Percentiles rank a stretch among this genome's conserved stretches.
Evolutionary conservation across 768 basidiomycete species (phyloP).

Genomic region (Wakefieldia striispora): DNA sequence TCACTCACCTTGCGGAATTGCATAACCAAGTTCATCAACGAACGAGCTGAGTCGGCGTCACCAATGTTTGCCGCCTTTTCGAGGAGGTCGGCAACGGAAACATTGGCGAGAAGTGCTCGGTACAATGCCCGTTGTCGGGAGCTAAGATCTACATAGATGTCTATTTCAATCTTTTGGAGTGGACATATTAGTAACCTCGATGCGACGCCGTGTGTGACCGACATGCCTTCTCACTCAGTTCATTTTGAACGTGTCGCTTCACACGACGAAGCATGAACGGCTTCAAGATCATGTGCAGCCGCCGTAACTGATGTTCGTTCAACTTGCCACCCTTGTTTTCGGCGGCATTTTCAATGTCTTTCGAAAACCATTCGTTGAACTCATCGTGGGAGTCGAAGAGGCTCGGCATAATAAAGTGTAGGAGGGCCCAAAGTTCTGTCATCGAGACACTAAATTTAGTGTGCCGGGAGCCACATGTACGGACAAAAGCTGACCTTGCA

Average conservation of each 20-base stretch:
- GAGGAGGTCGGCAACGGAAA: conserved; percentile 91
- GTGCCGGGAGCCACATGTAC: background rate
- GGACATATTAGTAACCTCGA: conserved; percentile 81
- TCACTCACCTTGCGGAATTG: conserved; percentile 89
- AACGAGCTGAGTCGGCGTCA: conserved; percentile 87
- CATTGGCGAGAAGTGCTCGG: conserved; percentile 84
- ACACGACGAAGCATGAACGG: conserved; percentile 98
- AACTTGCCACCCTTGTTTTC: conserved; percentile 90
- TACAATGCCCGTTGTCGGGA: conserved; percentile 91
- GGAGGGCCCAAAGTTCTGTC: conserved; percentile 92
- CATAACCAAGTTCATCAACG: conserved; percentile 99
- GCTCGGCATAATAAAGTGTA: conserved; percentile 99
- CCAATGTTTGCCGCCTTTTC: conserved; percentile 91
- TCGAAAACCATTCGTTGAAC: conserved; percentile 99
- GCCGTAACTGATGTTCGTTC: conserved; percentile 91
- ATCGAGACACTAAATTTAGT: conserved; percentile 3
- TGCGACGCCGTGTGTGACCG: conserved; percentile 37
- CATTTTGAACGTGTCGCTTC: conserved; percentile 99
- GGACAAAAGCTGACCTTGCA: conserved; percentile 73
- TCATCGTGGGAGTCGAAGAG: conserved; percentile 99
- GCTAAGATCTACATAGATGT: conserved; percentile 91
- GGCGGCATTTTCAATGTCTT: conserved; percentile 94
- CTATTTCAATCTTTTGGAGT: conserved; percentile 85
- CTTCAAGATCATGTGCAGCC: conserved; percentile 97
- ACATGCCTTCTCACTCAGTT: conserved; percentile 93